Base-by-base conservation (phyloP, 2,329 filamentous ascomycete genomes). In the Apiospora sp. region DNA sequence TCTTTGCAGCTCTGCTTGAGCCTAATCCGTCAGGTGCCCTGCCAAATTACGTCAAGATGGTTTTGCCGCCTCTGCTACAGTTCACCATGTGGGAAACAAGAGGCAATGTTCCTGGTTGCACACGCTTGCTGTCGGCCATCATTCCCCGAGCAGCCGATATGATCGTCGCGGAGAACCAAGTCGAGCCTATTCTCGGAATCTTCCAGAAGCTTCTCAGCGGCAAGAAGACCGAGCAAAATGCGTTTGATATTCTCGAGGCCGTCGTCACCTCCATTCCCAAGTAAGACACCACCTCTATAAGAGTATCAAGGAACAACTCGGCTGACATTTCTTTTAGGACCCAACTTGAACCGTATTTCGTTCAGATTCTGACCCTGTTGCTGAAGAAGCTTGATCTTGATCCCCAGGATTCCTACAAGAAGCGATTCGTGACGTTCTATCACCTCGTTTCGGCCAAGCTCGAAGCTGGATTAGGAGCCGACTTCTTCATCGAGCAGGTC, bases 341-440 rank as follows among this genome's bases (percentile, higher is more conserved):
- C 67, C 85, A 90, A 0, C 83, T 98, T 71, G 90, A 96, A 75
- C 87, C 87, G 27, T 98, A 95, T 83, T 97, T 97, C 80, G 86
- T 89, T 12, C 91, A 92, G 0, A 93, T 99, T 73, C 87, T 98
- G 72, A 91, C 92, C 73, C 89, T 98, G 54, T 89, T 98, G 79
- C 92, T 98, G 80, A 93, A 91, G 86, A 86, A 92, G 87, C 84
- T 94, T 84, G 83, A 96, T 89, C 84, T 92, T 67, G 85, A 83
- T 48, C 85, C 88, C 7, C 86, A 95, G 0, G 96, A 98, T 78
- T 93, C 91, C 67, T 93, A 97, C 83, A 93, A 95, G 78, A 86
- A 94, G 71, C 92, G 95, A 71, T 98, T 99, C 81, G 93, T 95
- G 71, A 92, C 95, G 46, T 97, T 99, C 86, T 99, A 97, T 82